Base-by-base conservation (phyloP, 2,329 filamentous ascomycete genomes). In the Penicillium sp. region DNA sequence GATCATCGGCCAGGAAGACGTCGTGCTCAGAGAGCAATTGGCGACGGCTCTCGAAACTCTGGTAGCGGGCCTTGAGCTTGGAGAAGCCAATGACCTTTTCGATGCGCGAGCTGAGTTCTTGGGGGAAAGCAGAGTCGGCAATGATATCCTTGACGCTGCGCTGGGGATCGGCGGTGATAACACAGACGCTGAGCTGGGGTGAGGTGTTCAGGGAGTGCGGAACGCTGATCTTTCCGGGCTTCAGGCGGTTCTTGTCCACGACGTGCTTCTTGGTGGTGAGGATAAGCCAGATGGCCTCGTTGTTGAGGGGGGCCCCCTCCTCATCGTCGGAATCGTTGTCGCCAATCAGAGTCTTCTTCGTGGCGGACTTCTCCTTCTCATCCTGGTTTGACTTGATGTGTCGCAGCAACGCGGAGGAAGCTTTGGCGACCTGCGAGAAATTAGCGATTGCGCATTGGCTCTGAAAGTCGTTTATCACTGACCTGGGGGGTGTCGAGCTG, bases 1-100 rank as follows among this genome's bases (percentile, higher is more conserved):
- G 83, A 69, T 96, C 90, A 72, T 99, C 94, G 48, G 90, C 93
- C 53, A 99, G 82, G 79, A 99, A 97, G 52, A 97, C 79, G 71
- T 97, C 94, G 75, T 97, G 91, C 74, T 96, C 91, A 40, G 86
- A 80, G 59, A 88, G 84, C 31, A 99, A 83, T 74, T 94, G 91
- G 61, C 94, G 83, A 75, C 90, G 87, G 49, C 86, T 86, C 79
- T 99, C 94, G 76, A 91, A 99, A 57, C 89, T 85, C 79, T 89
- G 87, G 82, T 89, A 97, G 79, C 94, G 93, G 65, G 87, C 83
- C 78, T 93, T 93, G 65, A 99, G 81, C 75, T 97, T 96, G 66
- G 83, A 82, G 62, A 92, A 79, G 66, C 92, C 91, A 67, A 97
- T 88, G 42, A 99, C 84, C 61, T 87, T 83, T 48, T 85, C 87